phyloP scores from a whole-genome alignment of 768 basidiomycete species.

The Lactarius vividus region DNA sequence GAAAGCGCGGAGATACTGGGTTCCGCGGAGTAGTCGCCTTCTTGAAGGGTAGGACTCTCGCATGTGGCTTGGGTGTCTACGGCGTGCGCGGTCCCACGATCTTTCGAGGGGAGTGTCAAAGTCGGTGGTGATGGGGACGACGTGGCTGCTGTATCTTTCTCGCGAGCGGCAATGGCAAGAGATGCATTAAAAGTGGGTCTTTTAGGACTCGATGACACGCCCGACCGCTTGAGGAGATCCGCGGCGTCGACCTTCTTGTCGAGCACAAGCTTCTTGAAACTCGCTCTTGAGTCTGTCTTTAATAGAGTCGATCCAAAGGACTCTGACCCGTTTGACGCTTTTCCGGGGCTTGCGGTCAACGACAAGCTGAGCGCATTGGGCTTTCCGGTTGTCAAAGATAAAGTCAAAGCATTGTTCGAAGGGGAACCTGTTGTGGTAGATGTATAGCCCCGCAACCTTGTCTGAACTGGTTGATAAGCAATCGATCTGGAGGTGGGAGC shows the following conservation, averaged over 20 bases:
- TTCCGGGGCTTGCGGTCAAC: slow-evolving; percentile 39
- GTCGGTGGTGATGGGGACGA: slow-evolving; percentile 19
- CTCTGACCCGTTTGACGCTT: slow-evolving; percentile 49
- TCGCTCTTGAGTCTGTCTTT: slow-evolving; percentile 68
- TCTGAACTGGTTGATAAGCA: slow-evolving; percentile 59
- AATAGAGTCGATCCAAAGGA: slow-evolving; percentile 60
- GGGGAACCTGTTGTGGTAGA: slow-evolving; percentile 43
- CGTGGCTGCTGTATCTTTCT: slow-evolving; percentile 54
- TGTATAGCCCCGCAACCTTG: slow-evolving; percentile 71
- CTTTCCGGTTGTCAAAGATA: slow-evolving; percentile 49
- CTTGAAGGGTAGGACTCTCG: slow-evolving; percentile 37
- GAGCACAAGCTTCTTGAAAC: slow-evolving; percentile 90
- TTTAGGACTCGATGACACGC: slow-evolving; percentile 28
- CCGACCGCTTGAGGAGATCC: slow-evolving; percentile 52
- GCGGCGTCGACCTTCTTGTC: slow-evolving; percentile 79
- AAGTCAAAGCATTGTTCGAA: slow-evolving; percentile 37
- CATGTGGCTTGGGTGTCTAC: slow-evolving; percentile 10
- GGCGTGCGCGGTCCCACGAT: slow-evolving; percentile 31
- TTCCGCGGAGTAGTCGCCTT: slow-evolving; percentile 91
- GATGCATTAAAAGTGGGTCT: slow-evolving; percentile 75
- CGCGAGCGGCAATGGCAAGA: slow-evolving; percentile 69
- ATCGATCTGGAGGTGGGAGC: slow-evolving; percentile 64
- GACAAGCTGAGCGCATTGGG: slow-evolving; percentile 53
- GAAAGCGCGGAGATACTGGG: slow-evolving; percentile 75
- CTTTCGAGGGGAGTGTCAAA: slow-evolving; percentile 33